Evolutionary conservation across 2,329 filamentous ascomycete species (phyloP).

Genomic region (Microsporum audouinii): DNA sequence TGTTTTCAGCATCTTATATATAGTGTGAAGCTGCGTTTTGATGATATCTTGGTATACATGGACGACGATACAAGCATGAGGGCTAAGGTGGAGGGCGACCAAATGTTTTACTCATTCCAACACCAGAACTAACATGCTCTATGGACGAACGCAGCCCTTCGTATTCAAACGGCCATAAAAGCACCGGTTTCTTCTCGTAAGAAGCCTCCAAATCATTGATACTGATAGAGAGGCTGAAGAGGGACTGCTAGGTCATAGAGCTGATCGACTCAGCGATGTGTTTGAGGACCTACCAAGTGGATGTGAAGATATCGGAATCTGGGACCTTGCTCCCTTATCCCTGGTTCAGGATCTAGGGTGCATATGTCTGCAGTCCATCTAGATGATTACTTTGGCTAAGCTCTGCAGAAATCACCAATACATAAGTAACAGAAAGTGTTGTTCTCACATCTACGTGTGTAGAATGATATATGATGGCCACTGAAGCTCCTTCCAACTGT

Average conservation of each 20-base stretch:
- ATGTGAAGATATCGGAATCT: constrained; percentile 18
- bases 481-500: not conserved
- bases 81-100: no score
- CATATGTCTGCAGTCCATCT: no score
- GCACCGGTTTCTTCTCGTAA: constrained; percentile 9
- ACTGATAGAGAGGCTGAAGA: constrained; percentile 17
- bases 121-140: not conserved
- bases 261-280: constrained; percentile 18
- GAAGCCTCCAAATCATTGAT: constrained; percentile 12
- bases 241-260: constrained; percentile 17
- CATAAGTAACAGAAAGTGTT: no score
- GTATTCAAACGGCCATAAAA: not conserved
- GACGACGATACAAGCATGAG: no score
- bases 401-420: no score
- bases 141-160: not conserved
- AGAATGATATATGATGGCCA: not conserved
- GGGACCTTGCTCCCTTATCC: no score
- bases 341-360: no score
- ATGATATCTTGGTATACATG: no score
- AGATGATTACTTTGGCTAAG: no score
- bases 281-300: constrained; percentile 20
- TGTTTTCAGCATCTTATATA: not conserved
- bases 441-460: no score
- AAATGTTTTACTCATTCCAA: no score
- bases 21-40: not conserved